Base-by-base conservation (phyloP, 345 rosid species). In the Aquilaria sinensis region DNA sequence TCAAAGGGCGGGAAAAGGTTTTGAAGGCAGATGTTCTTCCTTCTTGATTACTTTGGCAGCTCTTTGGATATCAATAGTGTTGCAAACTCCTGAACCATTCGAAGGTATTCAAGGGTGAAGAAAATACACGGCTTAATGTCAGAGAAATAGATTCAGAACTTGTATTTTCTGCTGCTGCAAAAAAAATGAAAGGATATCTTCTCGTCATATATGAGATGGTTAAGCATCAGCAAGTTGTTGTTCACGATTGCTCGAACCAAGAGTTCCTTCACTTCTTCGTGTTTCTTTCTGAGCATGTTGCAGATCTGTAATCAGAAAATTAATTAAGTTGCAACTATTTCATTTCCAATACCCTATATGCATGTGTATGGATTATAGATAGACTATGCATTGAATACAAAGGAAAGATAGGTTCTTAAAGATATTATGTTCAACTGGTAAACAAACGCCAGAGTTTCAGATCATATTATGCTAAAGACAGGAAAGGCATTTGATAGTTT, bases 191-290 rank as follows among this genome's bases (percentile, higher is more conserved):
- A 88, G 99, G 99, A 94, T 90, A 94, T 90, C 78, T 94, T 85
- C 69, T 81, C 86, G 50, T 86, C 84, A 29, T 74, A 66, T 57
- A 85, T 71, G 68, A 95, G 96, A 82, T 85, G 96, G 74, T 87
- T 86, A 57, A 94, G 97, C 85, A 94, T 83, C 59, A 88, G 77
- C 8, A 88, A 77, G 54, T 80, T 80, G 70, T 82, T 94, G 77
- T 79, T 87, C 72, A 94, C 89, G 53, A 88, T 54, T 53, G 96
- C 87, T 60, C 88, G 89, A 73, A 94, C 96, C 77, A 86, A 59
- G 63, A 86, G 2, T 73, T 90, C 93, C 77, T 87, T 90, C 52
- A 89, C 96, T 78, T 90, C 93, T 72, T 88, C 96, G 2, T 84
- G 77, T 76, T 83, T 90, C 85, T 90, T 88, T 79, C 69, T 85